These are phyloP conservation scores for Saccharomyces paradoxus DNA, from an alignment of 805 yeast genomes.

Conservation along the genomic window DNA sequence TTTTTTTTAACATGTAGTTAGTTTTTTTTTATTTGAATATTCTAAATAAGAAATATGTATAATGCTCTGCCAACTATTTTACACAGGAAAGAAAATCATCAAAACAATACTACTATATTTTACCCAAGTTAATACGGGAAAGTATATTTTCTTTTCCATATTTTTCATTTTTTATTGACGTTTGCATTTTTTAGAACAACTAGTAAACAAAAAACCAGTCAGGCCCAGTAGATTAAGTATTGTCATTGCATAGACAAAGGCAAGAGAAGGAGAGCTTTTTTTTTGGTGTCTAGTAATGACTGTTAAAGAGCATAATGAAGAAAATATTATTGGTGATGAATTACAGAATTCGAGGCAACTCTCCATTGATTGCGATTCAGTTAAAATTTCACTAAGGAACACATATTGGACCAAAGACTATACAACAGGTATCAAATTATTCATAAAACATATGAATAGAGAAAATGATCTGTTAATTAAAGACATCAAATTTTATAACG, in stretches of 20 bases:
- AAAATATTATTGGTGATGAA: background rate
- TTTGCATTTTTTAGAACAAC: background rate
- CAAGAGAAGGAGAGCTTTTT: background rate
- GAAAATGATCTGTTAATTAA: slow-evolving; percentile 13
- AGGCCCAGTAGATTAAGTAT: background rate
- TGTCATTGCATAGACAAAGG: background rate
- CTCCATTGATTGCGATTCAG: background rate
- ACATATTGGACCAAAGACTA: slow-evolving; percentile 30
- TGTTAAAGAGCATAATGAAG: background rate
- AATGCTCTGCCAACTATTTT: background rate
- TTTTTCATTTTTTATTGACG: background rate
- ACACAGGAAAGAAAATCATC: background rate
- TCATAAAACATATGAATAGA: slow-evolving; percentile 13
- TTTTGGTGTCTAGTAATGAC: background rate
- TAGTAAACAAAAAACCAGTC: background rate
- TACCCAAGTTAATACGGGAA: background rate
- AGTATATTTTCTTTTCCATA: background rate
- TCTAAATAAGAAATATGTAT: background rate
- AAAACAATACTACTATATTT: background rate
- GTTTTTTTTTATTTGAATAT: background rate
- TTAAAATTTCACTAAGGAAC: slow-evolving; percentile 5
- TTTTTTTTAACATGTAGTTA: background rate
- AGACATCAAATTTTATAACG: slow-evolving; percentile 13
- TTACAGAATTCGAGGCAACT: background rate
- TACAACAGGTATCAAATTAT: slow-evolving; percentile 22